Base-by-base conservation (phyloP, 192 early-diverging fungal genomes). In the Cladochytrium replicatum region DNA sequence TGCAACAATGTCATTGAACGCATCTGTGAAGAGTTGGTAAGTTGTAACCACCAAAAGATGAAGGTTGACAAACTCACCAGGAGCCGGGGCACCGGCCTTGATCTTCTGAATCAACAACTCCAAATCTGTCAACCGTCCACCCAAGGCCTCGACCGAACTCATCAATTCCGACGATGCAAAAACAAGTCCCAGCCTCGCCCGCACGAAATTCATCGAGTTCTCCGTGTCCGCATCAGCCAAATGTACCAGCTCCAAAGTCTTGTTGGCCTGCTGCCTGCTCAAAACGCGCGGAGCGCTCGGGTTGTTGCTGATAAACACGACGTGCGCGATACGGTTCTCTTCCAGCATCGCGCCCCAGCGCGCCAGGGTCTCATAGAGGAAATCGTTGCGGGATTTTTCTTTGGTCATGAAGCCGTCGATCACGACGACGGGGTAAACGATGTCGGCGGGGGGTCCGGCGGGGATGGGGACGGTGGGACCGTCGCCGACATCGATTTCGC, bases 121-220 rank as follows among this genome's bases (percentile, higher is more conserved):
- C 27, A 99, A 62, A 66, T 99, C 92, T 27, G 83, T 87, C 13
- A 94, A 61, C 13, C 96, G 78, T 15, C 96, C 96, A 23, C 93
- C 96, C 9, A 99, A 68, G 1, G 73, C 72, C 21, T 68, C 48
- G 11, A 94, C 84, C 72, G 70, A 6, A 47, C 28, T 29, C 34
- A 46, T 40, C 15, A 69, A 39, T 13, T 60, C 55, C 13, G 31
- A 31, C 15, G 57, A 17, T 8, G 47, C 11, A 21, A 34, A 13
- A 2, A 43, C 44, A 6, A 51, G 31, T 4, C 66, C 69, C 2
- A 81, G 58, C 40, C 73, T 66, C 15, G 62, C 47, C 50, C 72
- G 52, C 0, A 89, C 73, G 61, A 79, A 82, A 13, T 60, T 61
- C 29, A 84, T 52, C 0, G 89, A 72, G 17, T 65, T 58, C 29